Evolutionary conservation across 768 basidiomycete species (phyloP).

Genomic region (Lactifluus volemus): DNA sequence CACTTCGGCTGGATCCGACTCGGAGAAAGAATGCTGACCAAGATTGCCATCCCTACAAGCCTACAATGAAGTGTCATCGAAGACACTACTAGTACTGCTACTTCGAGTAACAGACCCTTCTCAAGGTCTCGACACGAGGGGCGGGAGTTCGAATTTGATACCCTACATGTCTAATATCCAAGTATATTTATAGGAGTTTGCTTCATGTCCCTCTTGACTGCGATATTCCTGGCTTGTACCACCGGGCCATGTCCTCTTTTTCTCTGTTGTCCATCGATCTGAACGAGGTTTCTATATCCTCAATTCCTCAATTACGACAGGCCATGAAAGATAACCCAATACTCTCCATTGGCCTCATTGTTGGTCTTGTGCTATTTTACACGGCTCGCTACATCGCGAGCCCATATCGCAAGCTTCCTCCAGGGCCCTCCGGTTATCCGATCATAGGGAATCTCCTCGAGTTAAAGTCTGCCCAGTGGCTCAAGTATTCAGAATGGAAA

Average conservation of each 20-base stretch:
- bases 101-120: too few relatives aligned
- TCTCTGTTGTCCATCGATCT: neutral
- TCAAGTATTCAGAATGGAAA: neutral
- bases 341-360: neutral
- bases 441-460: neutral
- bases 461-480: neutral
- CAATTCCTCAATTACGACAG: neutral
- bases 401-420: neutral
- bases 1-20: too few relatives aligned
- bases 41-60: too few relatives aligned
- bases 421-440: neutral
- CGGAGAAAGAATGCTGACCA: too few relatives aligned
- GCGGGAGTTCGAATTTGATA: too few relatives aligned
- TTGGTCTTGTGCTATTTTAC: neutral
- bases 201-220: neutral
- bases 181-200: too few relatives aligned
- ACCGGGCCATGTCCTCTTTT: neutral
- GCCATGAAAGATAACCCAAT: neutral
- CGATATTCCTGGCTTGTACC: neutral
- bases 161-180: too few relatives aligned
- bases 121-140: too few relatives aligned
- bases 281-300: neutral
- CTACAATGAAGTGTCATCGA: too few relatives aligned
- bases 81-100: too few relatives aligned
- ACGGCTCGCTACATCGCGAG: neutral